Conservation (phyloP, 2,329 filamentous ascomycete genomes). For the Talaromyces marneffei region DNA sequence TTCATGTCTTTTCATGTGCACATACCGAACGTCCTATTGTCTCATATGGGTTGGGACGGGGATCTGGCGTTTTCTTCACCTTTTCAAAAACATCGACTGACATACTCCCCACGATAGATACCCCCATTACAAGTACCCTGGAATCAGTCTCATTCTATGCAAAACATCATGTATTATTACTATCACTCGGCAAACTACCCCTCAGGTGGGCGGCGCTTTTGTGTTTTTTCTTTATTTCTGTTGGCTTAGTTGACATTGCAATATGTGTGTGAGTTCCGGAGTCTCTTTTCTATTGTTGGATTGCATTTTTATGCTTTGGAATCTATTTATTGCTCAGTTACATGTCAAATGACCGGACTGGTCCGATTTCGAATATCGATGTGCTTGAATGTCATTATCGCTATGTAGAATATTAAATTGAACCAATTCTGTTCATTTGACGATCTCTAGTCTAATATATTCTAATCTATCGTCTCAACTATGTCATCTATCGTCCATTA, state of each 20-base stretch:
- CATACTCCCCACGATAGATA: not conserved
- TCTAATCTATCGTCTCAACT: not conserved
- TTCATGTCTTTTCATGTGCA: constrained; percentile 18
- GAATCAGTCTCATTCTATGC: not conserved
- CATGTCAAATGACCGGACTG: not conserved
- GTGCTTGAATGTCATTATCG: not conserved
- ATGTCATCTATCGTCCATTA: not conserved
- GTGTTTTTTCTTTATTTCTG: not conserved
- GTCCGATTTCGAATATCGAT: not conserved
- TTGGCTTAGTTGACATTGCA: not conserved
- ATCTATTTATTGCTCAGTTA: not conserved
- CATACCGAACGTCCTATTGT: constrained; percentile 10
- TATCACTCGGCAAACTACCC: not conserved
- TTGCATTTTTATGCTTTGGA: not conserved
- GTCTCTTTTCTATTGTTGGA: not conserved
- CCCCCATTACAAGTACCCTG: constrained; percentile 1
- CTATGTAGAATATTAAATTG: not conserved
- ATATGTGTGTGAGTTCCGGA: not conserved
- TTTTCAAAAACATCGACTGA: constrained; percentile 5
- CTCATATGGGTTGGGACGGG: constrained; percentile 6
- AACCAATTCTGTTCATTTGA: not conserved
- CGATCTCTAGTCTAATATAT: not conserved
- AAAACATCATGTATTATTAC: not conserved
- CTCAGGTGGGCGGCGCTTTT: not conserved
- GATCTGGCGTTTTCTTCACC: constrained; percentile 5